phyloP scores from a whole-genome alignment of 2,329 filamentous ascomycete genomes.

The Aspergillus ochraceoroseus region DNA sequence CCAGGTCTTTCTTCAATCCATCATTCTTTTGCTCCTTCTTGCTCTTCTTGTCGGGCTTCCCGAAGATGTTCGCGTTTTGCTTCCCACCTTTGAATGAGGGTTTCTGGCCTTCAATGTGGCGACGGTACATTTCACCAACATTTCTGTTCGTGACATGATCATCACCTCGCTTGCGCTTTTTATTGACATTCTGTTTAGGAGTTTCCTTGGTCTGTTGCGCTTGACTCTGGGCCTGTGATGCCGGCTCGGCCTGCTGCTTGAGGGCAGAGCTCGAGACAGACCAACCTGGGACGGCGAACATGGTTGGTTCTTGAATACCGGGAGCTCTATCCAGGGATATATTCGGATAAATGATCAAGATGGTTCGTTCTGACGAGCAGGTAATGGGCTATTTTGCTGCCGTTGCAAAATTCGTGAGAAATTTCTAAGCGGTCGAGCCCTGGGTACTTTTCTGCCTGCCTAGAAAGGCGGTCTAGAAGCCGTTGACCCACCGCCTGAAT shows the following conservation, averaged over 20 bases:
- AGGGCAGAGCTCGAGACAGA: conserved; percentile 68
- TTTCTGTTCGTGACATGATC: conserved; percentile 60
- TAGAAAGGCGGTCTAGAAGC: conserved; percentile 1
- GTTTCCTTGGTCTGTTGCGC: conserved; percentile 35
- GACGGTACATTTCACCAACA: conserved; percentile 71
- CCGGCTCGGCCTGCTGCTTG: conserved; percentile 60
- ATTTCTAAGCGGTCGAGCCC: conserved; percentile 1
- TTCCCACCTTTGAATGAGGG: conserved; percentile 33
- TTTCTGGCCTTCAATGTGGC: conserved; percentile 66
- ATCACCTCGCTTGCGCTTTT: conserved; percentile 49
- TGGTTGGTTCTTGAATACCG: conserved; percentile 16
- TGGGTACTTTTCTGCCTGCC: conserved; percentile 4
- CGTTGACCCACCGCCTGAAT: not conserved
- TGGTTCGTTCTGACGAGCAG: not conserved
- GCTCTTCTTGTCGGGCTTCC: conserved; percentile 28
- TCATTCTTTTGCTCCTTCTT: conserved; percentile 30
- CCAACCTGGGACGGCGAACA: conserved; percentile 96
- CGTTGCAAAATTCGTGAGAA: conserved; percentile 2
- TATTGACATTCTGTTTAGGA: conserved; percentile 28
- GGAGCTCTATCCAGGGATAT: too few relatives aligned
- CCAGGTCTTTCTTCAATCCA: conserved; percentile 17
- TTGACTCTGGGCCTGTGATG: conserved; percentile 60
- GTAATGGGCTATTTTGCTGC: not conserved
- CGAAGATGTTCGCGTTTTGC: conserved; percentile 29
- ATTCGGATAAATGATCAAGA: not conserved